phyloP scores from a whole-genome alignment of 2,329 filamentous ascomycete genomes.

The Thielaviopsis musarum region DNA sequence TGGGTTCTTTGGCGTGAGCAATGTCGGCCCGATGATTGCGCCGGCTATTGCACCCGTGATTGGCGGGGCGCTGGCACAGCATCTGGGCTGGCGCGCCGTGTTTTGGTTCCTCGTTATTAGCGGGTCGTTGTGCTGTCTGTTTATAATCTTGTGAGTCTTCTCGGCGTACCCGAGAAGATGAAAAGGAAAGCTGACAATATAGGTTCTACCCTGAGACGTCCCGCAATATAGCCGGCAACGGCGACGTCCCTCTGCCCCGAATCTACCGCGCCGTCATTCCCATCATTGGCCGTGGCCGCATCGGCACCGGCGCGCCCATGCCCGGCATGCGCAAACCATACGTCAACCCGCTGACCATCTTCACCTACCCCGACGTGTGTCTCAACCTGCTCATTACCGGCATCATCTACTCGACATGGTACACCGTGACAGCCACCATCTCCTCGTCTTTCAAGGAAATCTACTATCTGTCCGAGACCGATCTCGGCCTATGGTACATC shows the following conservation, averaged over 20 bases:
- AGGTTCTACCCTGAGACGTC: constrained; percentile 19
- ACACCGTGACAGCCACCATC: constrained; percentile 21
- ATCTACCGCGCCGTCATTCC: constrained; percentile 14
- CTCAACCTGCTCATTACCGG: constrained; percentile 19
- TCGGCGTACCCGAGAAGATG: too few relatives aligned
- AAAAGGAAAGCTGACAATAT: too few relatives aligned
- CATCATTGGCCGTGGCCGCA: constrained; percentile 10
- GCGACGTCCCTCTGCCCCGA: constrained; percentile 13
- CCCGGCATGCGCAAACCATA: constrained; percentile 4
- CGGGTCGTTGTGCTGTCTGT: constrained; percentile 21
- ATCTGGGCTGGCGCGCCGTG: constrained; percentile 32
- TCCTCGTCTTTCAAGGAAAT: constrained; percentile 18
- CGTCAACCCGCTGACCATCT: constrained; percentile 19
- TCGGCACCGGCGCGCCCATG: background rate
- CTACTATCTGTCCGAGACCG: constrained; percentile 19
- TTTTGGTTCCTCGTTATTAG: constrained; percentile 38
- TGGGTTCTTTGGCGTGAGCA: constrained; percentile 21
- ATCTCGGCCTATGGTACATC: constrained; percentile 20
- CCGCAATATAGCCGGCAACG: constrained; percentile 17
- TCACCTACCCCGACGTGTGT: constrained; percentile 18
- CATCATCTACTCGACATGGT: constrained; percentile 21
- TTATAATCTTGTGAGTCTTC: constrained; percentile 18
- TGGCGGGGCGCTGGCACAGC: constrained; percentile 29
- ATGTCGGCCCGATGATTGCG: constrained; percentile 23
- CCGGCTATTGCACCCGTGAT: constrained; percentile 33